A percentile compares a stretch with the other conserved stretches of the same genome.
Evolutionary conservation across 2,329 filamentous ascomycete species (phyloP).

Genomic region (Colletotrichum sp.): DNA sequence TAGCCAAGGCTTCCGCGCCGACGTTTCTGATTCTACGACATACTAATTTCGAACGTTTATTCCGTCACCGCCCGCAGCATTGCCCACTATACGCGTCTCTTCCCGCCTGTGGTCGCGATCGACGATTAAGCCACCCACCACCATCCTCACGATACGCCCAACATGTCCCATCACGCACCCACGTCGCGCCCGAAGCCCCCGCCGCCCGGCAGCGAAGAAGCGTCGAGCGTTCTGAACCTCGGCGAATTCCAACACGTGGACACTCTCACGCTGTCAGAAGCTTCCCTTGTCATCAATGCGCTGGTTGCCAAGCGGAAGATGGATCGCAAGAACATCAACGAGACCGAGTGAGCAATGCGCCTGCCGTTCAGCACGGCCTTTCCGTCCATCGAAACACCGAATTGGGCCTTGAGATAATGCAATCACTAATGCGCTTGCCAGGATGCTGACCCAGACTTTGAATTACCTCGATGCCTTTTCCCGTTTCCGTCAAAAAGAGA

Average conservation of each 20-base stretch:
- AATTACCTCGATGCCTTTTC: conserved; percentile 95
- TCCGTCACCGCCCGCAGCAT: not conserved
- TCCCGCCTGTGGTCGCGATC: not conserved
- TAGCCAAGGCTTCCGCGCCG: not conserved
- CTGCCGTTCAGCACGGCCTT: not conserved
- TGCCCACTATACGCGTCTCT: not conserved
- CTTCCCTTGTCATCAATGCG: conserved; percentile 88
- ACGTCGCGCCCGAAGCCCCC: conserved; percentile 73
- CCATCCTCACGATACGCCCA: not conserved
- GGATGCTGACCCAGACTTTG: conserved; percentile 84
- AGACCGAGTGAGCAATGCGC: conserved; percentile 71
- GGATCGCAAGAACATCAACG: conserved; percentile 81
- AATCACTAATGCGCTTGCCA: conserved; percentile 32
- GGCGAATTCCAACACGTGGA: conserved; percentile 94
- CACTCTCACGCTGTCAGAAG: conserved; percentile 90
- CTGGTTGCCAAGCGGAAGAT: conserved; percentile 81
- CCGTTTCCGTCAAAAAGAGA: conserved; percentile 94
- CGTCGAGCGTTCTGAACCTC: conserved; percentile 78
- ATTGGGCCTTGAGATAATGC: not conserved
- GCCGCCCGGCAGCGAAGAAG: conserved; percentile 84
- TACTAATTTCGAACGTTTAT: not conserved
- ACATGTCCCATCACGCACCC: conserved; percentile 21
- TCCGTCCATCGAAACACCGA: not conserved
- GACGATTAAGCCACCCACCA: not conserved
- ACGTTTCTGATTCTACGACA: not conserved